Evolutionary conservation across 2,329 filamentous ascomycete species (phyloP).

Genomic region (Curvularia hawaiiensis): DNA sequence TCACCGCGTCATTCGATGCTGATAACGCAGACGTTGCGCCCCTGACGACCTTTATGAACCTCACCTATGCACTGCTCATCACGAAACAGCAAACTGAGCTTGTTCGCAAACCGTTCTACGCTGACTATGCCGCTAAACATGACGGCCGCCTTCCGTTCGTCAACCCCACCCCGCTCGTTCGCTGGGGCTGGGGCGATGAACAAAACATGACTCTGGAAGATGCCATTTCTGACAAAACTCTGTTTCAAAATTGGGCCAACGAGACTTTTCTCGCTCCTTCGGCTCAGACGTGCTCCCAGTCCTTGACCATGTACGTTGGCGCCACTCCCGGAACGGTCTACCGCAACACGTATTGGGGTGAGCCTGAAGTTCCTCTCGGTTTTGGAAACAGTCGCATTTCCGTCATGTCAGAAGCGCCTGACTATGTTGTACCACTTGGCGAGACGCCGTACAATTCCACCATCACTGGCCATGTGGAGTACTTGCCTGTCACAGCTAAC

Average conservation of each 20-base stretch:
- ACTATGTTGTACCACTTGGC: conserved; percentile 54
- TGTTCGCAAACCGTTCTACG: conserved; percentile 56
- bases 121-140: conserved; percentile 55
- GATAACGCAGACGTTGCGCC: conserved; percentile 39
- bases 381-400: conserved; percentile 56
- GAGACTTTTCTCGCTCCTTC: conserved; percentile 51
- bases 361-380: conserved; percentile 55
- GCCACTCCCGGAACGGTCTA: conserved; percentile 47
- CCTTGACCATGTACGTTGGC: conserved; percentile 57
- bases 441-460: conserved; percentile 53
- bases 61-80: conserved; percentile 56
- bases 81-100: conserved; percentile 54
- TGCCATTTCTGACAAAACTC: conserved; percentile 57
- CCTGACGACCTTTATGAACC: conserved; percentile 48
- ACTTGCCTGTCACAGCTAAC: conserved; percentile 63
- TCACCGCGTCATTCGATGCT: conserved; percentile 45
- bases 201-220: conserved; percentile 47
- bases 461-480: conserved; percentile 56
- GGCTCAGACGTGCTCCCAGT: conserved; percentile 55
- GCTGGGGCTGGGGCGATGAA: conserved; percentile 56
- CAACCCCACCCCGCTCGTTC: conserved; percentile 54
- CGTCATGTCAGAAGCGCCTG: conserved; percentile 54
- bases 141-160: conserved; percentile 56
- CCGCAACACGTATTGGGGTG: conserved; percentile 51
- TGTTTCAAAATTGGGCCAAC: conserved; percentile 57